Base-by-base conservation (phyloP, 2,329 filamentous ascomycete species). In the Dactylellina leptospora region DNA sequence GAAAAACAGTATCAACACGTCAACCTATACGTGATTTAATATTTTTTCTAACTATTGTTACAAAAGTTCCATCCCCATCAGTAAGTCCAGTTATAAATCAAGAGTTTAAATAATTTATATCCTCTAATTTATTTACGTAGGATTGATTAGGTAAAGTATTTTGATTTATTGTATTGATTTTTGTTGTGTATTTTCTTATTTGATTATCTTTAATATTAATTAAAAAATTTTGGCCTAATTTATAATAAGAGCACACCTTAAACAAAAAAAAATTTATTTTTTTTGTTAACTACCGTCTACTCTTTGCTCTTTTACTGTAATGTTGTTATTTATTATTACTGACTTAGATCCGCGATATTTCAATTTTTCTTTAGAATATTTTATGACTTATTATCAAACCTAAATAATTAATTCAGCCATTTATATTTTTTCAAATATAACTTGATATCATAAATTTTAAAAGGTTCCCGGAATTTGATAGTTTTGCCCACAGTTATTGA, bases 231-330 rank as follows among this genome's bases (percentile, higher is more conserved):
- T 33, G 5, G 28, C 28, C 28, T 33, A 54, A 38, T 54, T 54
- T 54, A 51, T 28, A 8, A 36, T 54, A 36, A 54, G 50, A 54
- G 18, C 27, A 54, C 11, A 28, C 50, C 30, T 54, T 54, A 54
- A 54, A 54, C 28, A 33, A 33, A 33, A 33, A 33, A 33, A 33
- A 5, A 33, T n/a, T n/a, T n/a, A n/a, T 6, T 6, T 33, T 33
- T 33, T 33, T 33, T 33, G 28, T 33, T 33, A 33, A 33, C 28
- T 33, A 54, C 50, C 50, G 28, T 54, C 50, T 54, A 18, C 30
- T 54, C 50, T 22, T 54, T 54, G 50, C 50, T 54, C 50, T 54
- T 54, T 54, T 54, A 54, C 28, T 20, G 28, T 27, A 54, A 22
- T 18, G 38, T 27, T n/a, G 10, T 45, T n/a, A 45, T 45, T 28